phyloP scores from a whole-genome alignment of 2,329 filamentous ascomycete species.

The Ceratocystis lukuohia region DNA sequence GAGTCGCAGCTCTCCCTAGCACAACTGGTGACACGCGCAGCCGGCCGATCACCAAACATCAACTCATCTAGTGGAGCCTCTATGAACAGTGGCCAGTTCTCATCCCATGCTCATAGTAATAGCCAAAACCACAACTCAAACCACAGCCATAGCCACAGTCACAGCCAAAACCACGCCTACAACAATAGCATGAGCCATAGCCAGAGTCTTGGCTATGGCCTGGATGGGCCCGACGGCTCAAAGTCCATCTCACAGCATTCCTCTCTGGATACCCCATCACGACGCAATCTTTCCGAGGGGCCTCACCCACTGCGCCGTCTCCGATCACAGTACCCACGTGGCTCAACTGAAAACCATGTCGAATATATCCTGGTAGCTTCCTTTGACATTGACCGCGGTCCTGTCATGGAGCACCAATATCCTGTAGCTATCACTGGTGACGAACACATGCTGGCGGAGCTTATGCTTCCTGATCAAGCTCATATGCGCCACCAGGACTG shows the following conservation, averaged over 20 bases:
- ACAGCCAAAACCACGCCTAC: not conserved
- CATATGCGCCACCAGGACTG: slow-evolving; percentile 92
- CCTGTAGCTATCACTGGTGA: slow-evolving; percentile 90
- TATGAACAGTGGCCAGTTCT: slow-evolving; percentile 14
- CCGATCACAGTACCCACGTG: slow-evolving; percentile 63
- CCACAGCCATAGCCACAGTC: not conserved
- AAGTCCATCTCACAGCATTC: slow-evolving; percentile 47
- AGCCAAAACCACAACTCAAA: not conserved
- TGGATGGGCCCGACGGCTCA: slow-evolving; percentile 31
- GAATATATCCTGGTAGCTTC: slow-evolving; percentile 96
- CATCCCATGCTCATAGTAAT: not conserved
- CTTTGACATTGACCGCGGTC: slow-evolving; percentile 91
- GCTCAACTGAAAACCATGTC: slow-evolving; percentile 77
- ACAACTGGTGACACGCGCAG: slow-evolving; percentile 22
- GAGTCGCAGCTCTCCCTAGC: slow-evolving; percentile 42
- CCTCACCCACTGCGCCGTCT: slow-evolving; percentile 42
- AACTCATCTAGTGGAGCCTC: slow-evolving; percentile 35
- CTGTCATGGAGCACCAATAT: slow-evolving; percentile 97
- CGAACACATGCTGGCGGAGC: slow-evolving; percentile 93
- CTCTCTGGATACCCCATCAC: slow-evolving; percentile 34
- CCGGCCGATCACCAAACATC: slow-evolving; percentile 34
- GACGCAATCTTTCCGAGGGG: slow-evolving; percentile 36
- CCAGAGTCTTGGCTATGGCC: not conserved
- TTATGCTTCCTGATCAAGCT: slow-evolving; percentile 96
- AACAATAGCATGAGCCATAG: slow-evolving; percentile 12